Evolutionary conservation across 1,284 basidiomycete genomes (phyloP), one percentile per base, ranked within the genome.

Genomic region (Naganishia albida): DNA sequence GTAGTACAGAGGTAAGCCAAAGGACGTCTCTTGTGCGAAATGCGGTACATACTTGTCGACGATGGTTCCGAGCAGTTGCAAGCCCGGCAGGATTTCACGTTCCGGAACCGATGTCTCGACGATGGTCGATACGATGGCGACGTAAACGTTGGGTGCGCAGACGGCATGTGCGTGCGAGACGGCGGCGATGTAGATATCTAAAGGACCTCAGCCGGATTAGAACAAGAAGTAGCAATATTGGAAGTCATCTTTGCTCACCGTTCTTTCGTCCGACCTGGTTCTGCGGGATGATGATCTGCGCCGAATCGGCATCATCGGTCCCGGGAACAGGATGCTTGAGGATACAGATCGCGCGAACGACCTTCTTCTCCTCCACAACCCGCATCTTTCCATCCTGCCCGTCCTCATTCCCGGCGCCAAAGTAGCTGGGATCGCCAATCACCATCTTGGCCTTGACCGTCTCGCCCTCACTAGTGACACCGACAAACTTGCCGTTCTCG

Each of bases 131-230:
- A 99, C 96, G 72, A 98, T 98, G 38, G 93, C 96, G 71, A 99
- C 86, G 80, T 93, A 94, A 69, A 97, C 82, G 75, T 93, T 92
- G 79, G 92, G 91, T 7, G 95, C 91, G 71, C 93, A 95, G 70
- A 99, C 93, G 74, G 97, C 97, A 82, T 99, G 96, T 16, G 93
- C 93, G 39, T 90, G 87, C 2, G 95, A 99, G 53, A 99, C 93
- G 82, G 91, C 90, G 8, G 96, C 94, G 74, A 99, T 90, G 83
- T 99, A 99, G 78, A 99, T 99, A 81, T 99, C 94, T 97, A 71
- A 3, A 8, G 51, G 23, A n/a, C 25, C 10, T 28, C 25, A 52
- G 51, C n/a, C 16, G 23, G 7, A 23, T 40, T 16, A 23, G 13
- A 25, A 7, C 23, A 28, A 28, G n/a, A 34, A 28, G 12, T 15